Percentiles rank a stretch among this genome's conserved stretches.
Conservation (phyloP, 345 rosid genomes). For the Cochlearia excelsa region DNA sequence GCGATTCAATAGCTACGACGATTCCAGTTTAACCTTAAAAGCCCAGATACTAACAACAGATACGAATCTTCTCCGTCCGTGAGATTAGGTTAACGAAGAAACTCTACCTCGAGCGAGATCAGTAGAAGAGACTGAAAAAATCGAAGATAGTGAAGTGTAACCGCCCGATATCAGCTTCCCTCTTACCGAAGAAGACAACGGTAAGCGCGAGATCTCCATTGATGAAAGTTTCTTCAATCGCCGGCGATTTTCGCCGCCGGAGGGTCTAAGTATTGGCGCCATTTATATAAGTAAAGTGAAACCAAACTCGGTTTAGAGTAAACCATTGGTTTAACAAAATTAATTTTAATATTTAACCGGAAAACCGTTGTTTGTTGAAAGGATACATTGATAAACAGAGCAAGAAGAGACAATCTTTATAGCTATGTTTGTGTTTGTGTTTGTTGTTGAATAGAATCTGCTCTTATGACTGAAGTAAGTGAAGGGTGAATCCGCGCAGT, state of each 20-base stretch:
- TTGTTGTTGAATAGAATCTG: conserved; percentile 52
- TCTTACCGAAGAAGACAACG: conserved; percentile 62
- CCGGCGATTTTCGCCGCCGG: conserved; percentile 19
- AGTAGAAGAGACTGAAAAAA: conserved; percentile 52
- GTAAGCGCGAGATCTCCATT: conserved; percentile 62
- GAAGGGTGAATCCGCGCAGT: conserved; percentile 81
- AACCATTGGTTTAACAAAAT: not conserved
- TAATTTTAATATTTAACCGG: conserved; percentile 5
- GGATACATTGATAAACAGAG: too few species aligned
- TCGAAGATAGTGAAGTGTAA: conserved; percentile 54
- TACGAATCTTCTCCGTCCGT: not conserved
- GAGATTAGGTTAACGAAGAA: not conserved
- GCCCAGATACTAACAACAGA: not conserved
- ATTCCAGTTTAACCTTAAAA: not conserved
- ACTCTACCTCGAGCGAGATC: conserved; percentile 59
- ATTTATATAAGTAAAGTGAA: not conserved
- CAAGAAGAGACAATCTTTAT: conserved; percentile 3
- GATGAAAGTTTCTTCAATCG: conserved; percentile 14
- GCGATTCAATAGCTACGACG: conserved; percentile 3
- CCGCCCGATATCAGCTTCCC: conserved; percentile 70
- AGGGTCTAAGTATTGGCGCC: conserved; percentile 14
- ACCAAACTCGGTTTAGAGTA: conserved; percentile 3
- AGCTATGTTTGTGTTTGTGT: conserved; percentile 26
- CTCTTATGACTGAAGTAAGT: conserved; percentile 77
- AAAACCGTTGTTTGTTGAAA: not conserved